phyloP scores from a whole-genome alignment of 192 early-diverging fungal species.

The Mortierella hygrophila region DNA sequence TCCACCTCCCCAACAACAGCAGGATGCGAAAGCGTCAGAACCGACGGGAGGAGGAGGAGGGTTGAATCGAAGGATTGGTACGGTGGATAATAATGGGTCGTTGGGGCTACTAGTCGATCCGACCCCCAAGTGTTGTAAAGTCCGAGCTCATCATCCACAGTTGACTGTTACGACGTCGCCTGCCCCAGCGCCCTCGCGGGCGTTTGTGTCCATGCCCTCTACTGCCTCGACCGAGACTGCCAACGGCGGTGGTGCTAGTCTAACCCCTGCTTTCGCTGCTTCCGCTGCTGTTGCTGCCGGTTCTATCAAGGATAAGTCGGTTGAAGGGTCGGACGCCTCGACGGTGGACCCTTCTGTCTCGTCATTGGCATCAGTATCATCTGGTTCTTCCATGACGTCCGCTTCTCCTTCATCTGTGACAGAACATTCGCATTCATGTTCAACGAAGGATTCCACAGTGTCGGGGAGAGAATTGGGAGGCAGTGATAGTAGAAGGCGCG shows the following conservation, averaged over 20 bases:
- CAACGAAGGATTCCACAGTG: neutral
- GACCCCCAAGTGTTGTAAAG: constrained; percentile 24
- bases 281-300: neutral
- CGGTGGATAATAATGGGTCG: constrained; percentile 10
- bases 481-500: neutral
- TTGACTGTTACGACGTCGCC: neutral
- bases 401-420: neutral
- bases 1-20: neutral
- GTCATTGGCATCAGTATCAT: neutral
- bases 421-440: neutral
- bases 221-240: neutral
- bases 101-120: constrained; percentile 25
- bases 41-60: neutral
- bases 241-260: neutral
- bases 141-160: neutral
- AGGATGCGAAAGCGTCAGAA: neutral
- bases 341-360: neutral
- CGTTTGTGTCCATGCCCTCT: neutral
- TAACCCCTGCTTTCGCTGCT: neutral
- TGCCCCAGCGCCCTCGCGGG: neutral
- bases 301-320: neutral
- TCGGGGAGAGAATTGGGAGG: neutral
- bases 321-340: neutral
- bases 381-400: neutral
- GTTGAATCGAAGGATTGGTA: neutral